These are phyloP conservation scores for Erigeron canadensis DNA, from an alignment of 129 eudicot genomes.

Conservation along the genomic window DNA sequence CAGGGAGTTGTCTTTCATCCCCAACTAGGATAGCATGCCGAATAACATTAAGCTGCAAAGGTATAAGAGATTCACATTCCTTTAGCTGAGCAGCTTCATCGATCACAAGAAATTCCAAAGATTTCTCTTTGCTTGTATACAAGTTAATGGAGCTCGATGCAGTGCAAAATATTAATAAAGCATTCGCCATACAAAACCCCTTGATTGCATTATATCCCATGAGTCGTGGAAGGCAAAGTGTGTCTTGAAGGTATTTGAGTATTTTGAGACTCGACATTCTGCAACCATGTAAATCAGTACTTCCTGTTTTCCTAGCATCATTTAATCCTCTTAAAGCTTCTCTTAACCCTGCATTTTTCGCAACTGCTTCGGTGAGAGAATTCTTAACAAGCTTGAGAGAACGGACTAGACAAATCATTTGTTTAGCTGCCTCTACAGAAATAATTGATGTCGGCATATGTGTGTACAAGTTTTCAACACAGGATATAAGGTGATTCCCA, in stretches of 20 bases:
- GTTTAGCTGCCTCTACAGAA: slow-evolving; percentile 26
- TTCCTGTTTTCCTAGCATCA: slow-evolving; percentile 1
- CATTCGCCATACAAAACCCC: slow-evolving; percentile 53
- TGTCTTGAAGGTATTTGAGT: slow-evolving; percentile 28
- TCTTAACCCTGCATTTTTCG: slow-evolving; percentile 19
- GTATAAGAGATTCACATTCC: slow-evolving; percentile 61
- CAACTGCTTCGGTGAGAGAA: slow-evolving; percentile 1
- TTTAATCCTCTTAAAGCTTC: slow-evolving; percentile 11
- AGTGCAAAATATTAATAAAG: slow-evolving; percentile 62
- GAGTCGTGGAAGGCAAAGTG: slow-evolving; percentile 27
- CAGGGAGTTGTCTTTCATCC: slow-evolving; percentile 62
- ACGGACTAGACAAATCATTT: slow-evolving; percentile 31
- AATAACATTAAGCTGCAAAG: slow-evolving; percentile 47
- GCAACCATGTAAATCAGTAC: slow-evolving; percentile 6
- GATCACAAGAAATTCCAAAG: slow-evolving; percentile 46
- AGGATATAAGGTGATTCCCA: slow-evolving; percentile 31
- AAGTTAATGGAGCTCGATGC: slow-evolving; percentile 58
- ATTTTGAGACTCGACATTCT: slow-evolving; percentile 22
- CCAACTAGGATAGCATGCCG: slow-evolving; percentile 58
- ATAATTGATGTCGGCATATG: slow-evolving; percentile 67
- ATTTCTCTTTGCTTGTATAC: slow-evolving; percentile 8
- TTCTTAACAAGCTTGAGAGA: slow-evolving; percentile 30
- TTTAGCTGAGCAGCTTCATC: slow-evolving; percentile 82
- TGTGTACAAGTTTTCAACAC: slow-evolving; percentile 46
- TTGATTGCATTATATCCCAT: background rate